A percentile compares a stretch with the other conserved stretches of the same genome.
Evolutionary conservation across 257 asterid genomes (phyloP).

Genomic region (Penstemon davidsonii): DNA sequence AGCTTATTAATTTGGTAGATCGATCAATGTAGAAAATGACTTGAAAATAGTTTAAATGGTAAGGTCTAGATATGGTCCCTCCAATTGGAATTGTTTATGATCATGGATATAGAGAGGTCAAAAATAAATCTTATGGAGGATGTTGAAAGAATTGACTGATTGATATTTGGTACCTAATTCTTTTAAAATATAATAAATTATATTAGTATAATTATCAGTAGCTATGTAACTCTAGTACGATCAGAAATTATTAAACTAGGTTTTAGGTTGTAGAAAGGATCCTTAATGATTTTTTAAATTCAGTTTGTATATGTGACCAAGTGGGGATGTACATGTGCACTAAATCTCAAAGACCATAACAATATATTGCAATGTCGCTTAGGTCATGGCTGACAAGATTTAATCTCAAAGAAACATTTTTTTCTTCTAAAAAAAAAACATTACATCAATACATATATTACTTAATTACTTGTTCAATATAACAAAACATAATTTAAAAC

Average conservation of each 20-base stretch:
- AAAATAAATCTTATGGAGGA: conserved; percentile 13
- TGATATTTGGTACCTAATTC: conserved; percentile 28
- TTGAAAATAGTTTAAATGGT: not conserved
- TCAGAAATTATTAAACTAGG: not conserved
- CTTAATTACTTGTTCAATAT: no score
- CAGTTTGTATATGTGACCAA: not conserved
- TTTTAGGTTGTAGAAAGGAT: conserved; percentile 7
- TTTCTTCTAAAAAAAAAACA: no score
- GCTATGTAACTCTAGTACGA: not conserved
- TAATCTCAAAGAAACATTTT: not conserved
- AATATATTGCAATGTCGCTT: not conserved
- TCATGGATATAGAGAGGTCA: not conserved
- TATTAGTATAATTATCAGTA: not conserved
- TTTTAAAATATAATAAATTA: not conserved
- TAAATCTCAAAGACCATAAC: conserved; percentile 10
- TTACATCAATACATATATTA: no score
- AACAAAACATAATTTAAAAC: no score
- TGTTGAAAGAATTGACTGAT: conserved; percentile 33
- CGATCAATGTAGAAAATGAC: not conserved
- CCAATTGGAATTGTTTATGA: not conserved
- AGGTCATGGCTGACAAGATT: conserved; percentile 20
- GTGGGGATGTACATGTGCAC: conserved; percentile 19
- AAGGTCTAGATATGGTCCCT: conserved; percentile 10
- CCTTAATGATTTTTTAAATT: not conserved
- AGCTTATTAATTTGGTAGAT: not conserved